phyloP scores from a whole-genome alignment of 2,329 filamentous ascomycete genomes.

The Neofusicoccum umdonicola region DNA sequence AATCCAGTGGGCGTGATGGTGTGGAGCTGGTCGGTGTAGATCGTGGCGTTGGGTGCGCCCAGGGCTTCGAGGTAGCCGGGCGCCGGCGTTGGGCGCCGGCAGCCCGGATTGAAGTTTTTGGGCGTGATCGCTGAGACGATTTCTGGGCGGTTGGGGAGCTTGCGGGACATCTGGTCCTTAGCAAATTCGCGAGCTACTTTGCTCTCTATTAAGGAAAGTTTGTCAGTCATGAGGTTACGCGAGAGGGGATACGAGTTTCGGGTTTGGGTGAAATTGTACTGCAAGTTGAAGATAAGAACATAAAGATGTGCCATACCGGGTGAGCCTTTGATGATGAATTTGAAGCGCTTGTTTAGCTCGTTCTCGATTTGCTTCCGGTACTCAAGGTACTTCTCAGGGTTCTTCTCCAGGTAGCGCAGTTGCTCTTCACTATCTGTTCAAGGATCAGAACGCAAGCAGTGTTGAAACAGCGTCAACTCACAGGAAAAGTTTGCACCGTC shows the following conservation, averaged over 20 bases:
- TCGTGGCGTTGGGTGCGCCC: conserved; percentile 50
- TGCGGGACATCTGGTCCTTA: conserved; percentile 52
- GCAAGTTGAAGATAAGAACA: too few relatives aligned
- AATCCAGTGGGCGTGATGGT: conserved; percentile 47
- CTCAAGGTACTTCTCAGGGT: conserved; percentile 42
- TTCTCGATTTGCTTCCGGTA: conserved; percentile 48
- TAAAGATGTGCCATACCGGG: background rate
- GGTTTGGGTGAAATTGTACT: too few relatives aligned
- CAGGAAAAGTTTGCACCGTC: conserved; percentile 48
- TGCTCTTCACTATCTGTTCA: conserved; percentile 39
- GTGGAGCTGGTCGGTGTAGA: conserved; percentile 48
- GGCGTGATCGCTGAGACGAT: conserved; percentile 40
- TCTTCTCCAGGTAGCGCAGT: conserved; percentile 40
- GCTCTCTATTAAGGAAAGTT: conserved; percentile 23
- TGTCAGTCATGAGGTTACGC: too few relatives aligned
- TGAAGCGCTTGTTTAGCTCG: conserved; percentile 37
- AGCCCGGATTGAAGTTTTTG: conserved; percentile 41
- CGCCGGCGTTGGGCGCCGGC: conserved; percentile 47
- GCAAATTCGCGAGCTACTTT: conserved; percentile 36
- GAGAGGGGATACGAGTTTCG: too few relatives aligned
- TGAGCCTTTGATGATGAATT: conserved; percentile 52
- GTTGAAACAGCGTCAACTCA: conserved; percentile 20
- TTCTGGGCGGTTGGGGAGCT: conserved; percentile 40
- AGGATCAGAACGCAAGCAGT: background rate
- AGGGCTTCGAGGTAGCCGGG: conserved; percentile 53